Evolutionary conservation across 768 basidiomycete species (phyloP).

Genomic region (Zangia roseola): DNA sequence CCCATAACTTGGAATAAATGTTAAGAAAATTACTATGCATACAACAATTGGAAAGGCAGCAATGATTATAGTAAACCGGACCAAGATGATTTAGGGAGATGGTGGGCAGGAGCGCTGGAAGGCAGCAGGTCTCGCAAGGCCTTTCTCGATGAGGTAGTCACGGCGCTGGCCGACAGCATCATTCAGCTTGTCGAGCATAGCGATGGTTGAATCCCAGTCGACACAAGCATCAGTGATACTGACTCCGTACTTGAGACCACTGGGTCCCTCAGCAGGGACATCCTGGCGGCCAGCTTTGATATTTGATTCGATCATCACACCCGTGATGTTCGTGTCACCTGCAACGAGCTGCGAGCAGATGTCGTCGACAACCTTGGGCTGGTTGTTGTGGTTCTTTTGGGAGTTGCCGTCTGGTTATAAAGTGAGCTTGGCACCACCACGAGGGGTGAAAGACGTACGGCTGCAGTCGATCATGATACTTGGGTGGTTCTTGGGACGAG

Average conservation of each 20-base stretch:
- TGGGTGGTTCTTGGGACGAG: slow-evolving; percentile 47
- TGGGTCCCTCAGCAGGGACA: slow-evolving; percentile 71
- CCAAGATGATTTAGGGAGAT: slow-evolving; percentile 7
- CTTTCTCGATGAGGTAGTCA: slow-evolving; percentile 20
- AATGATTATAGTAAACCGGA: background rate
- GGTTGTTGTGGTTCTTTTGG: slow-evolving; percentile 91
- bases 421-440: background rate
- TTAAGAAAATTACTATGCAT: slow-evolving; percentile 4
- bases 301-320: slow-evolving; percentile 97
- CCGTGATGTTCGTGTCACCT: slow-evolving; percentile 74
- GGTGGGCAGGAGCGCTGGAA: slow-evolving; percentile 21
- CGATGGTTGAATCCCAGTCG: slow-evolving; percentile 76
- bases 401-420: slow-evolving; percentile 81
- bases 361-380: slow-evolving; percentile 73
- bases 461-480: slow-evolving; percentile 89
- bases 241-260: slow-evolving; percentile 71
- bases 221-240: slow-evolving; percentile 94
- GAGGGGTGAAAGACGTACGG: slow-evolving; percentile 44
- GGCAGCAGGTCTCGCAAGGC: slow-evolving; percentile 27
- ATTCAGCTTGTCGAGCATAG: slow-evolving; percentile 73
- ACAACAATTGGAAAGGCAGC: slow-evolving; percentile 1
- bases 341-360: slow-evolving; percentile 72
- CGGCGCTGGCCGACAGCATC: slow-evolving; percentile 36
- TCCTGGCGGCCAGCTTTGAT: slow-evolving; percentile 91
- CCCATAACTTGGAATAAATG: slow-evolving; percentile 3